Conservation (phyloP, 768 basidiomycete species). For the Agaricus subrufescens region DNA sequence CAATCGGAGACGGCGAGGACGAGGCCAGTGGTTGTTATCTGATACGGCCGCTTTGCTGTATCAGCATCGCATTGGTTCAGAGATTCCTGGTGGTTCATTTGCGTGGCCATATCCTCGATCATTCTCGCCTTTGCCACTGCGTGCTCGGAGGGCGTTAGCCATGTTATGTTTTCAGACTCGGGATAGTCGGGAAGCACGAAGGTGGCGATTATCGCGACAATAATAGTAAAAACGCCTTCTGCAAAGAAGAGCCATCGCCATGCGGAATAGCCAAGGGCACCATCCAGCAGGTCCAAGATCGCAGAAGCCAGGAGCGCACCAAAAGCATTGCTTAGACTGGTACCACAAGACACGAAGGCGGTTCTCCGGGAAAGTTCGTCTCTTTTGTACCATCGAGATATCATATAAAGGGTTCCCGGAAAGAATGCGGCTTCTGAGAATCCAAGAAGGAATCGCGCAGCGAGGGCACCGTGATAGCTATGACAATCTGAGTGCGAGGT, state of each 20-base stretch:
- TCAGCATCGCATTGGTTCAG: slow-evolving; percentile 13
- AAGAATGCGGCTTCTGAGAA: slow-evolving; percentile 68
- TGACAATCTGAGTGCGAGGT: not conserved
- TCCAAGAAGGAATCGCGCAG: slow-evolving; percentile 74
- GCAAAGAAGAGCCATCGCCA: slow-evolving; percentile 81
- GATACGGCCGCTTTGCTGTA: too few species aligned
- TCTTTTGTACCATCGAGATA: slow-evolving; percentile 71
- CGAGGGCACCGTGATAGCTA: slow-evolving; percentile 58
- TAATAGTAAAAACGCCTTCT: slow-evolving; percentile 56
- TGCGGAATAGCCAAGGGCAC: slow-evolving; percentile 57
- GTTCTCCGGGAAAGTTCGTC: slow-evolving; percentile 67
- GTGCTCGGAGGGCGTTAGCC: slow-evolving; percentile 54
- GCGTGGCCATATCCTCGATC: slow-evolving; percentile 43
- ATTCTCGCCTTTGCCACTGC: slow-evolving; percentile 55
- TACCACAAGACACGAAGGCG: slow-evolving; percentile 67
- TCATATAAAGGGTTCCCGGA: slow-evolving; percentile 60
- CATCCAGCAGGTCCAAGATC: slow-evolving; percentile 69
- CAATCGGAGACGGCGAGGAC: slow-evolving; percentile 58
- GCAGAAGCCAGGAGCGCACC: slow-evolving; percentile 74
- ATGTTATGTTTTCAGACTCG: slow-evolving; percentile 35
- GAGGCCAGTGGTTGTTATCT: slow-evolving; percentile 32
- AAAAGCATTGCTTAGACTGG: slow-evolving; percentile 76
- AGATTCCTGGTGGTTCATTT: not conserved
- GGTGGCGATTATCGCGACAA: slow-evolving; percentile 43
- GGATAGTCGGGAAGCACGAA: slow-evolving; percentile 77